Conservation (phyloP, 2,329 filamentous ascomycete genomes). For the Dothistroma septosporum region DNA sequence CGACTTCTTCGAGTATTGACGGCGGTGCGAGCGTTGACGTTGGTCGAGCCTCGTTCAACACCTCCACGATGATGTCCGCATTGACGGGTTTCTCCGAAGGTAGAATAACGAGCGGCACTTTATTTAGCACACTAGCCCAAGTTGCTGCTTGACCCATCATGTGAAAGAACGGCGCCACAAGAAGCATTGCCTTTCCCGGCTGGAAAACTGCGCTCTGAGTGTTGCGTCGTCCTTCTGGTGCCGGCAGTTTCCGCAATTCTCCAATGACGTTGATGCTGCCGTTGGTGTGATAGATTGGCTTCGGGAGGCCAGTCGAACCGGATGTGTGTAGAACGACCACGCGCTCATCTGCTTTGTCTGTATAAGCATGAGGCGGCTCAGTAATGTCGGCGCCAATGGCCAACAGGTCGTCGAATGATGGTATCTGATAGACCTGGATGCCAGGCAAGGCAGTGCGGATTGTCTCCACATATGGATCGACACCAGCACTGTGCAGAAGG, state of each 20-base stretch:
- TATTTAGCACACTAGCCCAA: slow-evolving; percentile 11
- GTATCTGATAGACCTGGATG: slow-evolving; percentile 16
- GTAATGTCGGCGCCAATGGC: slow-evolving; percentile 4
- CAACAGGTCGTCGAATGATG: slow-evolving; percentile 15
- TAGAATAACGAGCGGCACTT: slow-evolving; percentile 9
- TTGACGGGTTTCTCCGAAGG: slow-evolving; percentile 17
- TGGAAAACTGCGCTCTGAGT: slow-evolving; percentile 9
- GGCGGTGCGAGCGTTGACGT: slow-evolving; percentile 10
- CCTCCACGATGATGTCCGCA: slow-evolving; percentile 12
- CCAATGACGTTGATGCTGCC: slow-evolving; percentile 16
- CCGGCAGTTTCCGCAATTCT: slow-evolving; percentile 8
- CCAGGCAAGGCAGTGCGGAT: slow-evolving; percentile 18
- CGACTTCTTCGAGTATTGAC: slow-evolving; percentile 19
- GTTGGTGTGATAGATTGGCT: slow-evolving; percentile 20
- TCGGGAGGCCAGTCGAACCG: slow-evolving; percentile 22
- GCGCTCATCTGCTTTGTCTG: slow-evolving; percentile 10
- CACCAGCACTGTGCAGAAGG: slow-evolving; percentile 16
- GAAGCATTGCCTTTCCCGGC: slow-evolving; percentile 11
- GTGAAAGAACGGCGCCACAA: slow-evolving; percentile 18
- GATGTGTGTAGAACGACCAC: slow-evolving; percentile 22
- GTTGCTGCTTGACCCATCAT: slow-evolving; percentile 19
- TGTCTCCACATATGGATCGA: slow-evolving; percentile 20
- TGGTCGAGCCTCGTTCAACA: slow-evolving; percentile 12
- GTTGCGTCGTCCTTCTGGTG: slow-evolving; percentile 11
- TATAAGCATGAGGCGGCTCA: slow-evolving; percentile 3